These are phyloP conservation scores for Termitomyces titanicus DNA, from an alignment of 768 basidiomycete species.

Conservation along the genomic window DNA sequence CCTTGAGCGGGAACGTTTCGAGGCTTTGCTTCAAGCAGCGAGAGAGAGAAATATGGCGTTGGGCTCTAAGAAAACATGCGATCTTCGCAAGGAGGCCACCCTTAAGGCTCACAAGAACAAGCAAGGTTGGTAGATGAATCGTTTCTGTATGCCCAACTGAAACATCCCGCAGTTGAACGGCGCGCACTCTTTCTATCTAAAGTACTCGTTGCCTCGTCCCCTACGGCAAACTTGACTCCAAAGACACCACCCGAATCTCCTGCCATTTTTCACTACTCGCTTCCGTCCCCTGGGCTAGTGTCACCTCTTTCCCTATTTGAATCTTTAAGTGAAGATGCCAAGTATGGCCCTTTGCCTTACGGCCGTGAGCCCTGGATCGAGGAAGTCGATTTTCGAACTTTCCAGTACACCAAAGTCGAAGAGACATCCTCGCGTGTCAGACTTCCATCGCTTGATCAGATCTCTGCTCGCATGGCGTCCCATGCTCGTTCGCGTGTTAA, in stretches of 20 bases:
- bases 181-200: slow-evolving; percentile 74
- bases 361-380: slow-evolving; percentile 54
- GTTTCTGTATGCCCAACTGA: not conserved
- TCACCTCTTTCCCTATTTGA: slow-evolving; percentile 63
- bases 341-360: slow-evolving; percentile 19
- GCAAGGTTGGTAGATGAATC: slow-evolving; percentile 49
- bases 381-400: slow-evolving; percentile 58
- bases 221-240: slow-evolving; percentile 51
- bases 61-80: slow-evolving; percentile 43
- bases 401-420: slow-evolving; percentile 20
- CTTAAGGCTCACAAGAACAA: slow-evolving; percentile 69
- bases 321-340: slow-evolving; percentile 34
- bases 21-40: slow-evolving; percentile 57
- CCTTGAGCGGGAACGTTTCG: slow-evolving; percentile 60
- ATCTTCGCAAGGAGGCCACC: slow-evolving; percentile 74
- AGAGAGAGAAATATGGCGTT: slow-evolving; percentile 49
- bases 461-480: slow-evolving; percentile 57
- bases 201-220: slow-evolving; percentile 62
- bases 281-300: slow-evolving; percentile 64
- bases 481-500: slow-evolving; percentile 24
- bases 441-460: slow-evolving; percentile 74
- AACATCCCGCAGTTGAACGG: slow-evolving; percentile 56
- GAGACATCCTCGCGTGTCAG: slow-evolving; percentile 14
- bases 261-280: slow-evolving; percentile 61
- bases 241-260: slow-evolving; percentile 71